Percentiles rank a stretch among this genome's conserved stretches.
phyloP scores from a whole-genome alignment of 2,329 filamentous ascomycete species.

The Stemphylium beticola region DNA sequence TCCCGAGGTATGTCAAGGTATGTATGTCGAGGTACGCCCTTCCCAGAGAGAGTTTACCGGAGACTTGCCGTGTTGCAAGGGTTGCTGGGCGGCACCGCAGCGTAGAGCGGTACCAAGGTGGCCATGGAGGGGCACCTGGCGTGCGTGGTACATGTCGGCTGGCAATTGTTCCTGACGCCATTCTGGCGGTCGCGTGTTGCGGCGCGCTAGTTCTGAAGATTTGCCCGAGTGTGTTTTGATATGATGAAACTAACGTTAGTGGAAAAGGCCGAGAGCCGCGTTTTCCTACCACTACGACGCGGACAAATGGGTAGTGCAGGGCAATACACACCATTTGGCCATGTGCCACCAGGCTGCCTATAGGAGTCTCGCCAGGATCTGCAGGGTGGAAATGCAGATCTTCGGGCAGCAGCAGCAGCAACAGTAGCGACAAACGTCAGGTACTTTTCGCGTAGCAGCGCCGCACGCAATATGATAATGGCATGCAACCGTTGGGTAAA shows the following conservation, averaged over 20 bases:
- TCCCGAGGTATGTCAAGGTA: constrained; percentile 10
- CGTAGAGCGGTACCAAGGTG: constrained; percentile 13
- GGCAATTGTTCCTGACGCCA: constrained; percentile 30
- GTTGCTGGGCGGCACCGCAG: constrained; percentile 10
- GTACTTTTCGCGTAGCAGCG: background rate
- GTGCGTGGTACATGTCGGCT: constrained; percentile 6
- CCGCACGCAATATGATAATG: background rate
- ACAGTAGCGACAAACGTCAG: constrained; percentile 1
- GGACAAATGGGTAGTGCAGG: constrained; percentile 17
- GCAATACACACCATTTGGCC: constrained; percentile 12
- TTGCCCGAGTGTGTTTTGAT: constrained; percentile 9
- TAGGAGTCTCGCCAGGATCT: constrained; percentile 12
- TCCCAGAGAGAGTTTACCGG: constrained; percentile 9
- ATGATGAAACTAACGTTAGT: constrained; percentile 13
- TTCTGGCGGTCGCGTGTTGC: constrained; percentile 27
- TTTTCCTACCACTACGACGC: constrained; percentile 19
- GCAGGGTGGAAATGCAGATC: constrained; percentile 10
- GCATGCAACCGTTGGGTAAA: background rate
- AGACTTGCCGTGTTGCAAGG: constrained; percentile 20
- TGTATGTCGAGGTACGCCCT: constrained; percentile 14
- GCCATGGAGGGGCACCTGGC: constrained; percentile 7
- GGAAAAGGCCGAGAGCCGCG: constrained; percentile 16
- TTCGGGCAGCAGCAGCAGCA: constrained; percentile 14
- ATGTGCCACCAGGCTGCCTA: constrained; percentile 14
- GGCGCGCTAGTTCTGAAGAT: constrained; percentile 24